Conservation (phyloP, 1,284 basidiomycete species). For the Mrakiaceae sp. region DNA sequence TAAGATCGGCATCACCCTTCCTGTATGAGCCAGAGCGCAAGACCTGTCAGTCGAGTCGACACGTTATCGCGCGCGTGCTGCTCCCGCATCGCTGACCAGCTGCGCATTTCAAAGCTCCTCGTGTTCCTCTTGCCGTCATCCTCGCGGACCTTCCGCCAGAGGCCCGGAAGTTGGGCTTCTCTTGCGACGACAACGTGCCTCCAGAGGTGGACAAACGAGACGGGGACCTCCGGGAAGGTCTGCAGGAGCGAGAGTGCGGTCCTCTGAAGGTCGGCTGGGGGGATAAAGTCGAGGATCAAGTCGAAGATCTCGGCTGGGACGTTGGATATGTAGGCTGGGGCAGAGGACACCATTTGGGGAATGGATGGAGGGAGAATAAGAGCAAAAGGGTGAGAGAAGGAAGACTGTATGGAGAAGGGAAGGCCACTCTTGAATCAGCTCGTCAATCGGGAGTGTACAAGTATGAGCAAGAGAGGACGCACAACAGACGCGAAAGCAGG, state of each 20-base stretch:
- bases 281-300: constrained; percentile 28
- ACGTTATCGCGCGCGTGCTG: neutral
- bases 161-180: constrained; percentile 25
- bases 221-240: constrained; percentile 29
- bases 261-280: constrained; percentile 26
- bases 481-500: too few relatives aligned
- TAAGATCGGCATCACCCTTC: constrained; percentile 34
- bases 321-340: neutral
- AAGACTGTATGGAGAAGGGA: neutral
- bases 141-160: constrained; percentile 18
- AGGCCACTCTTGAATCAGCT: neutral
- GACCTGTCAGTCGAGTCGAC: constrained; percentile 12
- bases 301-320: constrained; percentile 20
- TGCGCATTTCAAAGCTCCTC: constrained; percentile 21
- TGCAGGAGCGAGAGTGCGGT: constrained; percentile 28
- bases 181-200: constrained; percentile 28
- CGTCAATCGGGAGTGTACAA: too few relatives aligned
- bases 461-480: too few relatives aligned
- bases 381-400: neutral
- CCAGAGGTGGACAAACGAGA: constrained; percentile 27
- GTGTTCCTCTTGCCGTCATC: constrained; percentile 11
- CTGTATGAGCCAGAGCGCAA: constrained; percentile 26
- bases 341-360: neutral
- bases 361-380: neutral
- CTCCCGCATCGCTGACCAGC: constrained; percentile 1